Percentiles rank a stretch among this genome's conserved stretches.
Evolutionary conservation across 352 stramenopile genomes (phyloP).

Genomic region (Peronospora destructor): DNA sequence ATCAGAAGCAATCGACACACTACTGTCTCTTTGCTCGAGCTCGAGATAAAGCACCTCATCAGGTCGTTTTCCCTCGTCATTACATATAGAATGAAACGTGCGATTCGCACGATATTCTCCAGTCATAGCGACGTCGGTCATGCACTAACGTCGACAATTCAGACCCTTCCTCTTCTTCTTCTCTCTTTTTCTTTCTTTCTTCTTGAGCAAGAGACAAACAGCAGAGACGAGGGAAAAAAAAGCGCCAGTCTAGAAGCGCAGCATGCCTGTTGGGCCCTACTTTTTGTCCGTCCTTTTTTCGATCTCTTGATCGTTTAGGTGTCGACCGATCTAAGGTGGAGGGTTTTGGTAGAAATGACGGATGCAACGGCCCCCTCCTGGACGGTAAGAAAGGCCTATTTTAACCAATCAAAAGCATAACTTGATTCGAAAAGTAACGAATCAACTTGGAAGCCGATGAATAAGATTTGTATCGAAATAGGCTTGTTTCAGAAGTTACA

Average conservation of each 20-base stretch:
- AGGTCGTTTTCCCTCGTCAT: constrained; percentile 12
- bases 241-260: constrained; percentile 32
- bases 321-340: constrained; percentile 4
- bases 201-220: constrained; percentile 9
- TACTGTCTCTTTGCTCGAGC: constrained; percentile 13
- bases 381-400: constrained; percentile 5
- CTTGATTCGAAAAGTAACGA: constrained; percentile 1
- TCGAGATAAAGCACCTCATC: constrained; percentile 25
- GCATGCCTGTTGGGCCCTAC: constrained; percentile 30
- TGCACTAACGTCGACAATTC: constrained; percentile 12
- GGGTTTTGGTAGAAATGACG: constrained; percentile 23
- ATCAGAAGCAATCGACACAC: background rate
- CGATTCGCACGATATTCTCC: constrained; percentile 43
- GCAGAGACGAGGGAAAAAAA: constrained; percentile 27
- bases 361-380: constrained; percentile 25
- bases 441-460: background rate
- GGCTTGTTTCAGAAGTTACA: constrained; percentile 4
- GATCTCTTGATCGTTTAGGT: constrained; percentile 2
- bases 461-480: constrained; percentile 20
- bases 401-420: constrained; percentile 8
- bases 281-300: constrained; percentile 17
- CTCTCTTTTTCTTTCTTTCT: constrained; percentile 8
- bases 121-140: constrained; percentile 39
- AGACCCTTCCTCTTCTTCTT: background rate
- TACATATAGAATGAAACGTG: constrained; percentile 74